Base-by-base conservation (phyloP, 2,329 filamentous ascomycete species). In the Rosellinia necatrix region DNA sequence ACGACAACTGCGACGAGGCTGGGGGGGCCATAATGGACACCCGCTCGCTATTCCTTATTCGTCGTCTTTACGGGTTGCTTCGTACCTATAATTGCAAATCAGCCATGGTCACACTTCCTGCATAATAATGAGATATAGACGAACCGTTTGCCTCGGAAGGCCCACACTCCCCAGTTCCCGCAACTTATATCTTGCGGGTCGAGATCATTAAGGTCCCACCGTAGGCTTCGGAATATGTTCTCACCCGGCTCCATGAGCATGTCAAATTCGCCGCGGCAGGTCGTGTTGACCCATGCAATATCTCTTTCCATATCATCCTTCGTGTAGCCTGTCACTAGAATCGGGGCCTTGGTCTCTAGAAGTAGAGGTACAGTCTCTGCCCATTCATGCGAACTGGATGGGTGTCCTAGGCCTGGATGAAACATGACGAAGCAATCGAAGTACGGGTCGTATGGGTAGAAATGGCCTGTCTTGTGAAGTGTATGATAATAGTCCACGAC, bases 401-500 rank as follows among this genome's bases (percentile, higher is more conserved):
- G 92, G 72, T 99, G 94, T 10, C 94, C 96, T 15, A 99, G 82
- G 7, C 96, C 96, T 0, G 96, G 96, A 70, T 99, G 96, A 81
- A 97, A 99, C 48, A 97, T 83, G 68, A 99, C 87, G 70, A 99
- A 96, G 74, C 90, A 94, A 78, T 99, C 94, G 73, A 99, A 96
- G 77, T 99, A 99, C 1, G 94, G 94, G 71, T 99, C 94, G 71
- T 96, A 97, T 0, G 96, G 94, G 55, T 90, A 86, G 76, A 97
- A 99, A 70, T 92, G 84, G 43, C 91, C 89, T 0, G 93, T 90
- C 71, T 92, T 86, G 76, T 99, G 93, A 65, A 99, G 84, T 2
- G 91, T 97, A 75, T 99, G 93, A 78, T 96, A 99, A 77, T 99
- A 97, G 66, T 99, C 94, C 48, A 97, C 93, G 68, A 92, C 96